phyloP scores from a whole-genome alignment of 179 eudicot species.

The Beta corolliflora region DNA sequence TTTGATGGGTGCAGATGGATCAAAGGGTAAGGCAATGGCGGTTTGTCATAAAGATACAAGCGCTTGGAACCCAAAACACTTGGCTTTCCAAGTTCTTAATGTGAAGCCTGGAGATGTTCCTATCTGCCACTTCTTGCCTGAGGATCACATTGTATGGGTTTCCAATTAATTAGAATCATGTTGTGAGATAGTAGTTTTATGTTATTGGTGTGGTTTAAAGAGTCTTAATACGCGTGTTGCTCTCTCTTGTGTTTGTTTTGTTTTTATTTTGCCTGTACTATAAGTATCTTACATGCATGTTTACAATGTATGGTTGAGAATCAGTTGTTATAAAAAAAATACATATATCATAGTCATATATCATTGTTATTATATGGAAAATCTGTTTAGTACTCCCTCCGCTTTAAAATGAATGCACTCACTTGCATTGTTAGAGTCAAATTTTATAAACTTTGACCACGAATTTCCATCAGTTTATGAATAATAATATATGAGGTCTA shows the following conservation, averaged over 20 bases:
- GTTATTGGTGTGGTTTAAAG: background rate
- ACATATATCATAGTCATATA: too few species aligned
- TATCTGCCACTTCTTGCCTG: conserved; percentile 75
- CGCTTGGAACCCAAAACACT: conserved; percentile 75
- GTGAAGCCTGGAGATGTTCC: conserved; percentile 63
- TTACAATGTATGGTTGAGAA: background rate
- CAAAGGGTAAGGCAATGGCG: conserved; percentile 53
- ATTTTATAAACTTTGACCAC: too few species aligned
- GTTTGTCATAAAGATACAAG: conserved; percentile 76
- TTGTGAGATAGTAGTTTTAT: background rate
- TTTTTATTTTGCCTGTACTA: background rate
- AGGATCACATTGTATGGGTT: conserved; percentile 72
- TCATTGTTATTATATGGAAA: background rate
- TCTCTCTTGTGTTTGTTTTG: background rate
- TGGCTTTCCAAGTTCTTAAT: conserved; percentile 73
- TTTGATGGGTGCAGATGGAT: conserved; percentile 43
- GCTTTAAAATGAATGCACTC: too few species aligned
- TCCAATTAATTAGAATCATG: conserved; percentile 30
- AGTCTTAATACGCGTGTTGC: background rate
- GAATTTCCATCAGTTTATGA: too few species aligned
- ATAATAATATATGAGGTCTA: too few species aligned
- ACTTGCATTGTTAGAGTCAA: too few species aligned
- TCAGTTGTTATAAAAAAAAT: background rate
- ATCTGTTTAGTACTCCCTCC: too few species aligned
- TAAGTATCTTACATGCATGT: background rate